Conservation (phyloP, 2,329 filamentous ascomycete species). For the Cyclaneusma minus region DNA sequence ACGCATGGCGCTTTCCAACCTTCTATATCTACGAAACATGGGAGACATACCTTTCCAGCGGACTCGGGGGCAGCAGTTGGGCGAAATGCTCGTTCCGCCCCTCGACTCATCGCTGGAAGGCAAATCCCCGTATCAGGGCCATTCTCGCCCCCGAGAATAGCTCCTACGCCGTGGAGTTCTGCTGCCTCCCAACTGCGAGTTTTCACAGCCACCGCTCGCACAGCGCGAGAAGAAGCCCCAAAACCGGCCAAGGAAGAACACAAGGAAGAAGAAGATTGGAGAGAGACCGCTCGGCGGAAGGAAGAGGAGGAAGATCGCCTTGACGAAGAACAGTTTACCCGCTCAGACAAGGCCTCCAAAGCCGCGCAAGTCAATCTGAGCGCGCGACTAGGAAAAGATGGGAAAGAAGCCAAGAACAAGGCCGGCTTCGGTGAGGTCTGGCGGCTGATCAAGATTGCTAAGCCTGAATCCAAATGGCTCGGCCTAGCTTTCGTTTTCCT, state of each 20-base stretch:
- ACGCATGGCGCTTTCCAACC: too few species aligned
- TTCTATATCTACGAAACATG: too few species aligned
- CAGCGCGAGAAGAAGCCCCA: constrained; percentile 1
- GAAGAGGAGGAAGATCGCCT: constrained; percentile 28
- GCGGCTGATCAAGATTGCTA: constrained; percentile 78
- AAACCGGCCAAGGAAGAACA: constrained; percentile 10
- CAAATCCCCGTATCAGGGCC: constrained; percentile 2
- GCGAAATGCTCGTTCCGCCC: constrained; percentile 1
- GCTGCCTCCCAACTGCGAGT: constrained; percentile 14
- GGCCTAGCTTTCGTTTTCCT: constrained; percentile 69
- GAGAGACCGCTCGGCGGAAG: constrained; percentile 21
- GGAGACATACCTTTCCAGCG: too few species aligned
- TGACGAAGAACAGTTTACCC: constrained; percentile 45
- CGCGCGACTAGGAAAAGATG: constrained; percentile 76
- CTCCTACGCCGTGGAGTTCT: constrained; percentile 13
- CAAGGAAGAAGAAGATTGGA: constrained; percentile 18
- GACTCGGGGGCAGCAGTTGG: too few species aligned
- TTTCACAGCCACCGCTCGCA: constrained; percentile 12
- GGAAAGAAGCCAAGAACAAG: constrained; percentile 33
- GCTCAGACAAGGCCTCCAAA: constrained; percentile 70
- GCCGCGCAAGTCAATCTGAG: constrained; percentile 82
- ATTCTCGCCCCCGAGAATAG: constrained; percentile 6
- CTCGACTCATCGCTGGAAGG: not conserved
- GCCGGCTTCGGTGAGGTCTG: constrained; percentile 64
- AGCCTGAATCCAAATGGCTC: constrained; percentile 68